Percentiles rank a stretch among this genome's conserved stretches.
Conservation (phyloP, 2,329 filamentous ascomycete genomes). For the Scedosporium minutisporum region DNA sequence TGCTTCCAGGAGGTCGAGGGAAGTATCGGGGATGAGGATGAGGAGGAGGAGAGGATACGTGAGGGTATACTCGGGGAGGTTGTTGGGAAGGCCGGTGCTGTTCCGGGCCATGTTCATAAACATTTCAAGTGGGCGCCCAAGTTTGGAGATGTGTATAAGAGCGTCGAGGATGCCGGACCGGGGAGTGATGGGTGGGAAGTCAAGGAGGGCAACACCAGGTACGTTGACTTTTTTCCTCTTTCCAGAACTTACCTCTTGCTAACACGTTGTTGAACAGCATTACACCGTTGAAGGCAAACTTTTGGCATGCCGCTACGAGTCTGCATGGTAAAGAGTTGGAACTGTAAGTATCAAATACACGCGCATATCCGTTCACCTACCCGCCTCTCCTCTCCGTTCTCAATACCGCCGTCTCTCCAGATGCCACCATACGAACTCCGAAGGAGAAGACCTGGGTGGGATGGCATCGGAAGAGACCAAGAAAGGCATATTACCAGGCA, state of each 20-base stretch:
- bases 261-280: conserved; percentile 44
- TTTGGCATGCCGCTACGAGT: conserved; percentile 62
- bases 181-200: conserved; percentile 93
- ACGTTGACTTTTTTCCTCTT: conserved; percentile 17
- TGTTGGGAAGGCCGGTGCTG: conserved; percentile 13
- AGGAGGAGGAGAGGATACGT: conserved; percentile 41
- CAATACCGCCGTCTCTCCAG: neutral
- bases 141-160: conserved; percentile 78
- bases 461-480: neutral
- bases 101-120: conserved; percentile 58
- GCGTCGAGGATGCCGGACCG: conserved; percentile 67
- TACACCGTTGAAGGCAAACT: conserved; percentile 85
- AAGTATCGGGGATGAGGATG: conserved; percentile 51
- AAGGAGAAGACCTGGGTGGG: neutral
- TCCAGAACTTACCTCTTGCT: neutral
- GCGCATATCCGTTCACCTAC: conserved; percentile 9
- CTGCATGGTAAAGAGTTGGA: conserved; percentile 63
- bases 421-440: neutral
- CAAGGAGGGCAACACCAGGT: conserved; percentile 79
- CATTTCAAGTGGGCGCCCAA: conserved; percentile 93
- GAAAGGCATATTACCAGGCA: neutral
- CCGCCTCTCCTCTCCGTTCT: neutral
- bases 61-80: conserved; percentile 19
- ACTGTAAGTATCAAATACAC: conserved; percentile 56
- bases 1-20: conserved; percentile 77